Base-by-base conservation (phyloP, 2,329 filamentous ascomycete species). In the Sporothrix variecibatus region DNA sequence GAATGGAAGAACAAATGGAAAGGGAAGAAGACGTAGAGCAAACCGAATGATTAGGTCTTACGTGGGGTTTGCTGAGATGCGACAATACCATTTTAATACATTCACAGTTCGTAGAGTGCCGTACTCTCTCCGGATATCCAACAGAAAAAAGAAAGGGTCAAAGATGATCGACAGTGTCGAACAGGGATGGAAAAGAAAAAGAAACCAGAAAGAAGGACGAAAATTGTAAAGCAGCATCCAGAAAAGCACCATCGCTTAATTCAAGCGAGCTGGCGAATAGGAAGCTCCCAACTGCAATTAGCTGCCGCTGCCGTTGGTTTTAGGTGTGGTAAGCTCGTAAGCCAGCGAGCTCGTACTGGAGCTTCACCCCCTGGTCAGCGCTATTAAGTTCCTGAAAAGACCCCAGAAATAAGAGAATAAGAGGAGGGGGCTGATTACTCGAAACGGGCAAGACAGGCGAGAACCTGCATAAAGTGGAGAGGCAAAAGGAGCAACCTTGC, bases 401-500 rank as follows among this genome's bases (percentile, higher is more conserved):
- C 51, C 51, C 51, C 51, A 56, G 51, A 56, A 26, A n/a, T 20
- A 56, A 23, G 51, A 67, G 62, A 46, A 46, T n/a, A 12, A 46
- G 38, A 46, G n/a, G 23, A 28, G 64, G 53, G 31, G 34, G 34
- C 8, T 62, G 43, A 68, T 65, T 75, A 65, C 71, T 75, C 46
- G 67, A 75, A 68, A 70, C 38, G 71, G 74, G 34, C 65, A 75
- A 75, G 71, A 75, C 71, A 75, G 71, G 71, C 74, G 74, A 75
- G 74, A 38, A 67, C n/a, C 53, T 31, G 67, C 53, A 67, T 67
- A 67, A 62, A 67, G 62, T 67, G 62, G 62, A 46, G 62, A 43
- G 58, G 11, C 9, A 71, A 62, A 28, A 31, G 12, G 56, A 34
- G 40, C 34, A 38, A 26, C 3, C 17, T 20, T 34, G 58, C 43